Percentiles rank a stretch among this genome's conserved stretches.
These are phyloP conservation scores for Cylindrodendrum hubeiense DNA, from an alignment of 2,329 filamentous ascomycete genomes.

Conservation along the genomic window DNA sequence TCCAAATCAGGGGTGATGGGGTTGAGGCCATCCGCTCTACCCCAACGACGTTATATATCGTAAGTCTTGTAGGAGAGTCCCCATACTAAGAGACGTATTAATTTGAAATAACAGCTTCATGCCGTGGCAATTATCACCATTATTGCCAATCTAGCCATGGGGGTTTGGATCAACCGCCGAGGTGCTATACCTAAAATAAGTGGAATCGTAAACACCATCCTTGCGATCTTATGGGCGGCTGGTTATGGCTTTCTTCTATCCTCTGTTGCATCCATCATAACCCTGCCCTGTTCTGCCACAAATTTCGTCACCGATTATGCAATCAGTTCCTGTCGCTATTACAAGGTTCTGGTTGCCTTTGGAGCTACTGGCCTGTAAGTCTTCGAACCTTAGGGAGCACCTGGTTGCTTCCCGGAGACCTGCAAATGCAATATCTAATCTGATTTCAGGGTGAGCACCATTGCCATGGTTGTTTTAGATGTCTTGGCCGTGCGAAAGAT, in stretches of 20 bases:
- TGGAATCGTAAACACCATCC: not conserved
- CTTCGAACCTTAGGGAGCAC: not conserved
- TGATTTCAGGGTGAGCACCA: not conserved
- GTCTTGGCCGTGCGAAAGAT: not conserved
- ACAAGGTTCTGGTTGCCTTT: not conserved
- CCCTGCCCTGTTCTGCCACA: not conserved
- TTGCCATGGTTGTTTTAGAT: not conserved
- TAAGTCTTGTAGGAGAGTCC: not conserved
- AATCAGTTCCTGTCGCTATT: not conserved
- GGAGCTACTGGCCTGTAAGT: not conserved
- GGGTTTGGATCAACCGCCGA: not conserved
- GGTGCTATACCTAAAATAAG: not conserved
- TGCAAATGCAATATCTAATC: not conserved
- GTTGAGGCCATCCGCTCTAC: not conserved
- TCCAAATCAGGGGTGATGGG: not conserved
- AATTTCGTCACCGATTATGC: not conserved
- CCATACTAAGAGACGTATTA: not conserved
- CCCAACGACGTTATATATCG: not conserved
- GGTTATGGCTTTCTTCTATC: not conserved
- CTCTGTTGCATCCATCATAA: not conserved
- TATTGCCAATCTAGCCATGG: not conserved
- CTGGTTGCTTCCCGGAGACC: not conserved
- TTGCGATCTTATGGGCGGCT: not conserved
- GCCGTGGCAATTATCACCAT: not conserved
- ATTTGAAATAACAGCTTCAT: not conserved